These are phyloP conservation scores for Schoenoplectus triqueter DNA, from an alignment of 202 grass and related monocot species.

Conservation along the genomic window DNA sequence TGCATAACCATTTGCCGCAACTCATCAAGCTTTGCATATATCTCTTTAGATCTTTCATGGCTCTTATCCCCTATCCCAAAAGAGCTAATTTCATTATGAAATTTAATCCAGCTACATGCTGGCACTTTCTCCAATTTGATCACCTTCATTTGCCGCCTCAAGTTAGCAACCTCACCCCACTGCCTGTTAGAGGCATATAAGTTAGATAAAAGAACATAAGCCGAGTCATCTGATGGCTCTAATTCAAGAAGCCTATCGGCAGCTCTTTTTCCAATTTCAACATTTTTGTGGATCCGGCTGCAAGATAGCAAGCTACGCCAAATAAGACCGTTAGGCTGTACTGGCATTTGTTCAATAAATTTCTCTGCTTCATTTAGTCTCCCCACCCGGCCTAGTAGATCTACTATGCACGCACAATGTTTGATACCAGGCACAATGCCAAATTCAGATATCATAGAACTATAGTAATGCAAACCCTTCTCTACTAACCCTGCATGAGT, in stretches of 20 bases:
- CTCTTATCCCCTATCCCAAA: constrained; percentile 71
- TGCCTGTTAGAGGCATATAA: constrained; percentile 68
- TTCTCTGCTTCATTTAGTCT: constrained; percentile 60
- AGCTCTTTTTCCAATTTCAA: constrained; percentile 70
- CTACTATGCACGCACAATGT: constrained; percentile 88
- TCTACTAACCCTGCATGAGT: constrained; percentile 74
- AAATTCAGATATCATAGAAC: constrained; percentile 60
- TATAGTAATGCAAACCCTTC: constrained; percentile 64
- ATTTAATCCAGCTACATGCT: constrained; percentile 88
- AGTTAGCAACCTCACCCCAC: constrained; percentile 70
- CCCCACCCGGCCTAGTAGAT: constrained; percentile 69
- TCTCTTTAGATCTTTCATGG: constrained; percentile 53
- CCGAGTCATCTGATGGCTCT: constrained; percentile 76
- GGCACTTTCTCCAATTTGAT: constrained; percentile 79
- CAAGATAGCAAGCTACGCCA: constrained; percentile 87
- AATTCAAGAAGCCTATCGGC: constrained; percentile 73
- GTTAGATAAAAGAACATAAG: constrained; percentile 90
- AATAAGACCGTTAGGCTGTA: constrained; percentile 72
- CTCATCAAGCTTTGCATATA: constrained; percentile 70
- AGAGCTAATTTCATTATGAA: constrained; percentile 69
- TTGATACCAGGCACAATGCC: constrained; percentile 69
- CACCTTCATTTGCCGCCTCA: constrained; percentile 75
- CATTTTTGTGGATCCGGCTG: constrained; percentile 69
- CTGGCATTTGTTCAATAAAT: constrained; percentile 73
- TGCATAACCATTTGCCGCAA: constrained; percentile 60